Evolutionary conservation across 768 basidiomycete genomes (phyloP), one percentile per base, ranked within the genome.

Genomic region (Serendipita sp.): DNA sequence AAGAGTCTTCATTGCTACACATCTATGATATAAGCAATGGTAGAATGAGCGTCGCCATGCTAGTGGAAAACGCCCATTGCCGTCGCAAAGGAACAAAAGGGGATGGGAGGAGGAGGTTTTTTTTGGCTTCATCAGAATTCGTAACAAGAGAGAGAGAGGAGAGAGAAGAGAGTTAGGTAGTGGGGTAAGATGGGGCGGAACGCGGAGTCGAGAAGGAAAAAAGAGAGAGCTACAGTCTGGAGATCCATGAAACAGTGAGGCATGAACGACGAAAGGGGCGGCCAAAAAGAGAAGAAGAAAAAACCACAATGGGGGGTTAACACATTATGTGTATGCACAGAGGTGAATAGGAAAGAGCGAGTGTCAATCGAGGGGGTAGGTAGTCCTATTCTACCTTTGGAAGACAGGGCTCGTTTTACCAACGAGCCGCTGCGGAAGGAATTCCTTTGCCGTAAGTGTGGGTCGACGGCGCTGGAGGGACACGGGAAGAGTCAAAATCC

Each of bases 381-480:
- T 50, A 11, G 7, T 5, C 7, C 45, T 50, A n/a, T 20, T 50
- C 45, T 17, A 43, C 20, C 20, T 50, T 38, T 38, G 5, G 34
- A 38, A 2, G 7, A n/a, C n/a, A n/a, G 34, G 5, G 34, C 22
- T 26, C 53, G n/a, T 58, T 31, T n/a, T 58, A 58, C 53, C 53
- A 58, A 11, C 31, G 53, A 24, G 22, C 53, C 17, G 5, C 53
- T n/a, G 53, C 53, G 30, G 53, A 22, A 31, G 53, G 53, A 31
- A 58, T 58, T 22, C 53, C 53, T n/a, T 58, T 58, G 3, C 53
- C 53, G 30, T 58, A 58, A 11, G 53, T 58, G 24, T 58, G 53
- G 22, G 48, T 51, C 48, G 48, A 13, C 11, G 48, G 48, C 13
- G 9, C 9, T 11, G 48, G 48, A 14, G 26, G 42, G 42, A 13